A percentile compares a stretch with the other conserved stretches of the same genome.
phyloP scores from a whole-genome alignment of 306 rosid species.

The Cucumis melo region DNA sequence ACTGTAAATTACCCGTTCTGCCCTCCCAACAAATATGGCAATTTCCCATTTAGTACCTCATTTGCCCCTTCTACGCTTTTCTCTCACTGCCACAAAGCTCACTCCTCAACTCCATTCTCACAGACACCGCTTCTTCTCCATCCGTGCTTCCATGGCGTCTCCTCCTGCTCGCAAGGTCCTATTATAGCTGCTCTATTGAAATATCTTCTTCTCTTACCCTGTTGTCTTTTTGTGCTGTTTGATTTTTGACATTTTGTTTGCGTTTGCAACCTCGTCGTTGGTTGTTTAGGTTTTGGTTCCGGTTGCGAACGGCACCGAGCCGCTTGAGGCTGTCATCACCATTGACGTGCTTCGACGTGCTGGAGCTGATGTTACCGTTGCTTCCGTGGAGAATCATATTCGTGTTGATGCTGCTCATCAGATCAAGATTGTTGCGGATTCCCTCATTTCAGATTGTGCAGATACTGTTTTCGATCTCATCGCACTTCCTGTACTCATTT shows the following conservation, averaged over 20 bases:
- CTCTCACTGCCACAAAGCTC: background rate
- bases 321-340: constrained; percentile 80
- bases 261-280: background rate
- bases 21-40: constrained; percentile 24
- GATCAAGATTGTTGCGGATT: constrained; percentile 64
- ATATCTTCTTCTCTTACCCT: background rate
- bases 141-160: constrained; percentile 33
- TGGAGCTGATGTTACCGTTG: constrained; percentile 85
- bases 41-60: constrained; percentile 12
- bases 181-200: background rate
- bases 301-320: constrained; percentile 80
- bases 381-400: constrained; percentile 50
- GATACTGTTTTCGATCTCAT: constrained; percentile 52
- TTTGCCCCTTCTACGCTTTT: constrained; percentile 6
- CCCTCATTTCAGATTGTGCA: constrained; percentile 45
- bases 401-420: constrained; percentile 56
- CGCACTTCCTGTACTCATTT: constrained; percentile 45
- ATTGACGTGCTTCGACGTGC: constrained; percentile 78
- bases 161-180: constrained; percentile 11
- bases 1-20: constrained; percentile 10
- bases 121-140: constrained; percentile 16
- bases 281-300: constrained; percentile 55
- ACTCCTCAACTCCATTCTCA: constrained; percentile 3
- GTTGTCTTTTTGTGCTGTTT: background rate
- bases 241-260: background rate